Conservation (phyloP, 306 rosid species). For the Cicer arietinum region DNA sequence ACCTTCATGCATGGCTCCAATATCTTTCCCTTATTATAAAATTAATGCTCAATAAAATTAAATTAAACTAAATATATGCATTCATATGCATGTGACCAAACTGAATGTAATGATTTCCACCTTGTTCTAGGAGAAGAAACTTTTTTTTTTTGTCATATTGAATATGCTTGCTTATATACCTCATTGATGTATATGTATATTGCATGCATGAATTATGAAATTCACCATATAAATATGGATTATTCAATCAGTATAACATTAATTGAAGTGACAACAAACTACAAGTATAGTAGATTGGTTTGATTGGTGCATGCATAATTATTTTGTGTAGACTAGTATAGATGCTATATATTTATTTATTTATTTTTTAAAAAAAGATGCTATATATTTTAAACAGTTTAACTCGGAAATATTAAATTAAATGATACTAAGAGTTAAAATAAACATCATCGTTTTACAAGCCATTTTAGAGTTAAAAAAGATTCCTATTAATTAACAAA, state of each 20-base stretch:
- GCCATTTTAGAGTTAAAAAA: no score
- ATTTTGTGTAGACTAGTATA: no score
- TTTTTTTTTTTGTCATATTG: constrained; percentile 9
- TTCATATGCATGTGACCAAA: constrained; percentile 44
- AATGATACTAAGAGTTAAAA: no score
- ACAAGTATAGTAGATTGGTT: background rate
- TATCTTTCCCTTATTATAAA: background rate
- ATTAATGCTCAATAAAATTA: background rate
- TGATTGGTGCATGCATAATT: background rate
- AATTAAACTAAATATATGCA: constrained; percentile 29
- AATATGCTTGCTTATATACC: background rate
- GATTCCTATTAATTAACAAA: no score
- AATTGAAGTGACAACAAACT: constrained; percentile 1
- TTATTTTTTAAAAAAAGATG: no score
- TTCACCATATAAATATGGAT: constrained; percentile 1
- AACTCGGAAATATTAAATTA: no score
- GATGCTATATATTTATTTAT: no score
- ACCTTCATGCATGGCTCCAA: constrained; percentile 20
- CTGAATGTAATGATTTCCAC: constrained; percentile 39
- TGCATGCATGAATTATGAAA: background rate
- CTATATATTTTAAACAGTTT: no score
- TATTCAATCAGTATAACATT: background rate
- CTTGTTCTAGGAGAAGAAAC: constrained; percentile 27
- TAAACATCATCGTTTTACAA: no score
- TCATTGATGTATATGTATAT: background rate